phyloP scores from a whole-genome alignment of 257 asterid species.

The Solanum corneliomulleri region DNA sequence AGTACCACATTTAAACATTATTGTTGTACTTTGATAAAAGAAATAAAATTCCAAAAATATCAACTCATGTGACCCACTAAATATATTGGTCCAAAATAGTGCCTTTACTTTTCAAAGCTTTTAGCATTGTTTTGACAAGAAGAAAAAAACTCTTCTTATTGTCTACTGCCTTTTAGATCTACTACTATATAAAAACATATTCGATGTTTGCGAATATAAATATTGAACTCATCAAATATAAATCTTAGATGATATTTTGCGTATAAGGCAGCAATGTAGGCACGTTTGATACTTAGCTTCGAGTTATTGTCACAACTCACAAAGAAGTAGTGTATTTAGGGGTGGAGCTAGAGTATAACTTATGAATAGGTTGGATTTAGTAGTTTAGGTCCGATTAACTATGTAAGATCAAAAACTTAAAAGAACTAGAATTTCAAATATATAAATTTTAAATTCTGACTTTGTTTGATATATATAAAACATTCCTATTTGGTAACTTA shows the following conservation, averaged over 20 bases:
- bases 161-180: background rate
- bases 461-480: background rate
- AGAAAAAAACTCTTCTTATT: background rate
- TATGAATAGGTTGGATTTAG: background rate
- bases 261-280: background rate
- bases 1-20: constrained; percentile 11
- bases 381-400: background rate
- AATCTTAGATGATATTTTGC: background rate
- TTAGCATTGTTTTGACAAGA: background rate
- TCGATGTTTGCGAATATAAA: background rate
- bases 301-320: background rate
- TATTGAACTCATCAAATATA: background rate
- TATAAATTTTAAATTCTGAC: background rate
- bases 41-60: constrained; percentile 6
- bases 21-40: constrained; percentile 1
- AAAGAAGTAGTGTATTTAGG: background rate
- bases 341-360: background rate
- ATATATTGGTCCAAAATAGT: background rate
- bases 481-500: background rate
- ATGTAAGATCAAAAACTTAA: background rate
- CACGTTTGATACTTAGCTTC: background rate
- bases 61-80: constrained; percentile 4
- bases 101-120: background rate
- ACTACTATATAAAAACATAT: background rate
- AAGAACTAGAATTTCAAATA: background rate